phyloP scores from a whole-genome alignment of 371 early-diverging fungal species.

The Actinomortierella wolfii region DNA sequence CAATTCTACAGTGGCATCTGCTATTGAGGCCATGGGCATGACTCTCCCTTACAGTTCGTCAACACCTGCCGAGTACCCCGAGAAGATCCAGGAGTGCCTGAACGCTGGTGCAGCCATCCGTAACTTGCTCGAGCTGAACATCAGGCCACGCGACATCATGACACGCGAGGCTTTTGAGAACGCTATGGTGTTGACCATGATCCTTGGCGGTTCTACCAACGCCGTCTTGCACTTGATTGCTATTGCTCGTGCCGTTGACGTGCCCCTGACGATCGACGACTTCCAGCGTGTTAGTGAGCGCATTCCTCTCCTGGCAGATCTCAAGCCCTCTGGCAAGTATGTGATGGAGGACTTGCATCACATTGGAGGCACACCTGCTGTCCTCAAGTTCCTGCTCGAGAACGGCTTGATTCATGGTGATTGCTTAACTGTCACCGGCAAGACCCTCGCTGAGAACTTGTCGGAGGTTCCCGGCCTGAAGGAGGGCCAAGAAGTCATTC shows the following conservation, averaged over 20 bases:
- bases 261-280: conserved; percentile 87
- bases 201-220: conserved; percentile 96
- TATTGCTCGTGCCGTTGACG: conserved; percentile 82
- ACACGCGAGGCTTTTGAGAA: conserved; percentile 93
- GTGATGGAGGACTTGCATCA: conserved; percentile 93
- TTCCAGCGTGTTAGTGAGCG: conserved; percentile 90
- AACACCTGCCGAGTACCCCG: conserved; percentile 85
- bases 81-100: conserved; percentile 88
- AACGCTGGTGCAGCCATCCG: conserved; percentile 85
- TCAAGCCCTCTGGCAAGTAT: conserved; percentile 96
- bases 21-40: conserved; percentile 97
- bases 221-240: conserved; percentile 97
- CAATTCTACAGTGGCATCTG: conserved; percentile 77
- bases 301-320: conserved; percentile 93
- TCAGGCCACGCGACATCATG: conserved; percentile 94
- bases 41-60: conserved; percentile 93
- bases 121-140: conserved; percentile 83
- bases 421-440: conserved; percentile 92
- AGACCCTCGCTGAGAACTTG: conserved; percentile 91
- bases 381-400: conserved; percentile 85
- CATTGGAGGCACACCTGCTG: conserved; percentile 89
- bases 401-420: conserved; percentile 84
- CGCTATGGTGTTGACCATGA: conserved; percentile 90
- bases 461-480: conserved; percentile 67
- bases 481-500: conserved; percentile 86